Evolutionary conservation across 2,329 filamentous ascomycete species (phyloP), one percentile per base, ranked within the genome.

Genomic region (Pseudogymnoascus sp.): DNA sequence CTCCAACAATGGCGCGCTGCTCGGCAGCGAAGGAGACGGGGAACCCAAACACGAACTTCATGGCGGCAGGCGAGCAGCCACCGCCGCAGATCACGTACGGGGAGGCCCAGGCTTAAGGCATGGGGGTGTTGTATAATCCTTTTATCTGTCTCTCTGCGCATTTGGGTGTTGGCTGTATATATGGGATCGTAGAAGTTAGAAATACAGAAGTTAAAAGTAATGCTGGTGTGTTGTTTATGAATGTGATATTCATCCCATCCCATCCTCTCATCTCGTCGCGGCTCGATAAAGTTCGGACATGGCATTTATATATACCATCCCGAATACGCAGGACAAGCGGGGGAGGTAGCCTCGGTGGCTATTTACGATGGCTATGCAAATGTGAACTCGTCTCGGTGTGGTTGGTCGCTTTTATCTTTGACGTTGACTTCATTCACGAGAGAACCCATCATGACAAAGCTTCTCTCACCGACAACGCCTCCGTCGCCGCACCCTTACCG

Each of bases 1-100:
- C 93, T 67, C 93, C 95, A 61, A 99, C 95, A 64, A 99, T 99
- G 95, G 95, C 95, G 66, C 90, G 95, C 74, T 97, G 92, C 83
- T 96, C 92, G 60, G 93, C 91, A 62, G 90, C 93, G 69, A 97
- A 97, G 84, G 89, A 88, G 64, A 87, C 86, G 8, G 86, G 87
- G 66, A 90, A 92, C 78, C 84, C 88, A 64, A 82, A 89, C 75
- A 92, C 86, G 63, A 91, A 92, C 78, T 85, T 91, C 69, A 88
- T 92, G 87, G 88, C 88, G 62, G 81, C 87, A 21, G 89, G 89
- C 64, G 68, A 70, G 37, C 62, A 70, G 62, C 71, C 72, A 45
- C 69, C 68, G 62, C 71, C 71, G 23, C 72, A 71, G 61, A 66
- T 69, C 60, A 71, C 71, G 60, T 74, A 74, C 63, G 72, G 72